A percentile compares a stretch with the other conserved stretches of the same genome.
These are phyloP conservation scores for Arthrobotrys iridis DNA, from an alignment of 2,329 filamentous ascomycete species.

Conservation along the genomic window DNA sequence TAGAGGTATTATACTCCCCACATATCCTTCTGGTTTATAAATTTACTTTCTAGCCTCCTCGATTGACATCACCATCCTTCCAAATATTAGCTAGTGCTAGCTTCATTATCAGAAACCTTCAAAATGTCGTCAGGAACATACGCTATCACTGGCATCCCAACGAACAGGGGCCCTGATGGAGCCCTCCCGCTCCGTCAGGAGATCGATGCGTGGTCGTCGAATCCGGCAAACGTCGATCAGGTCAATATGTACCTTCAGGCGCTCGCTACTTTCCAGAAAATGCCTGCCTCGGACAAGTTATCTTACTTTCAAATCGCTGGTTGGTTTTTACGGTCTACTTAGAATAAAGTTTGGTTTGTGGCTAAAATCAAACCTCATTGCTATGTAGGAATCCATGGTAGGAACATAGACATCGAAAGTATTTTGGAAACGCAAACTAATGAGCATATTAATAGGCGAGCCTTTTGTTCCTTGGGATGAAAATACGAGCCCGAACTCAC, in stretches of 20 bases:
- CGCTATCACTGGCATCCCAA: constrained; percentile 41
- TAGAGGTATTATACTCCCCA: background rate
- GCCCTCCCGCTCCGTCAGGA: constrained; percentile 43
- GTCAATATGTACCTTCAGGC: constrained; percentile 78
- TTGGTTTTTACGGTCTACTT: constrained; percentile 62
- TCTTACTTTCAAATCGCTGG: constrained; percentile 84
- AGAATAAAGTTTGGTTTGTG: background rate
- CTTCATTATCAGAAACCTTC: background rate
- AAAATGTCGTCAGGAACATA: constrained; percentile 36
- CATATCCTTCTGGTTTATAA: background rate
- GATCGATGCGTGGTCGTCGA: constrained; percentile 49
- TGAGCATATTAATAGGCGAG: constrained; percentile 75
- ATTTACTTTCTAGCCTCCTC: too few species aligned
- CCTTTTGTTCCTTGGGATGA: constrained; percentile 70
- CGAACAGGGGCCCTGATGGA: background rate
- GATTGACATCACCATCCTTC: background rate
- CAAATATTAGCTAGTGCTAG: background rate
- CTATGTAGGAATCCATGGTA: constrained; percentile 39
- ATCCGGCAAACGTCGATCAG: constrained; percentile 45
- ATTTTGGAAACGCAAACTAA: background rate
- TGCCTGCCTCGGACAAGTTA: constrained; percentile 70
- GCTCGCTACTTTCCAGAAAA: constrained; percentile 75
- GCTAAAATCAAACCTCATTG: background rate
- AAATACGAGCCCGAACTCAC: constrained; percentile 59
- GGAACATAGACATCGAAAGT: background rate